Conservation (phyloP, 305 asterid genomes). For the Solanum hybrid region DNA sequence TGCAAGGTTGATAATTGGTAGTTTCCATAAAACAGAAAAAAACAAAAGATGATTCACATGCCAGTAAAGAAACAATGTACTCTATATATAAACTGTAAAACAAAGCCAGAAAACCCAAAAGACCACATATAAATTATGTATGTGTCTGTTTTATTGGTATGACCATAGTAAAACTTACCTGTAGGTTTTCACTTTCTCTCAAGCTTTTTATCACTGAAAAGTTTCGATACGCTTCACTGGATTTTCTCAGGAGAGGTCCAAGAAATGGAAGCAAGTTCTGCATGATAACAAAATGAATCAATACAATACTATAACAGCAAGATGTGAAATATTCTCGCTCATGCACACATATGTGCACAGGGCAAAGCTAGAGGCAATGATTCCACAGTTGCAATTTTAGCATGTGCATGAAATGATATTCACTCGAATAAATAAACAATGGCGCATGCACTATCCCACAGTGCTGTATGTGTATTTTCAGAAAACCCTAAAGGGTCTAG, state of each 20-base stretch:
- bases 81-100: background rate
- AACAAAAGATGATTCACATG: background rate
- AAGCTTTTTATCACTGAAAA: conserved; percentile 74
- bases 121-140: background rate
- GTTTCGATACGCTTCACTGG: conserved; percentile 84
- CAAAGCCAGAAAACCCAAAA: background rate
- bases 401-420: background rate
- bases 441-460: background rate
- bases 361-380: background rate
- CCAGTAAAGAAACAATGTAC: background rate
- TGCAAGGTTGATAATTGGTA: background rate
- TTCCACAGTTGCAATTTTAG: background rate
- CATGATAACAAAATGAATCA: conserved; percentile 14
- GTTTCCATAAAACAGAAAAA: background rate
- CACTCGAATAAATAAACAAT: background rate
- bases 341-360: background rate
- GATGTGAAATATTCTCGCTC: background rate
- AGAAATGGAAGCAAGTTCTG: conserved; percentile 93
- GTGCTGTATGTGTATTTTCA: background rate
- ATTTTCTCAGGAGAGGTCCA: conserved; percentile 84
- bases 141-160: background rate
- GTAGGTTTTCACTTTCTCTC: conserved; percentile 85
- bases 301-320: background rate
- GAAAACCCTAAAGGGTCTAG: background rate
- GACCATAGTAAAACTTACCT: conserved; percentile 32